A percentile compares a stretch with the other conserved stretches of the same genome.
These are phyloP conservation scores for Cadophora sp. DNA, from an alignment of 2,329 filamentous ascomycete species.

Conservation along the genomic window DNA sequence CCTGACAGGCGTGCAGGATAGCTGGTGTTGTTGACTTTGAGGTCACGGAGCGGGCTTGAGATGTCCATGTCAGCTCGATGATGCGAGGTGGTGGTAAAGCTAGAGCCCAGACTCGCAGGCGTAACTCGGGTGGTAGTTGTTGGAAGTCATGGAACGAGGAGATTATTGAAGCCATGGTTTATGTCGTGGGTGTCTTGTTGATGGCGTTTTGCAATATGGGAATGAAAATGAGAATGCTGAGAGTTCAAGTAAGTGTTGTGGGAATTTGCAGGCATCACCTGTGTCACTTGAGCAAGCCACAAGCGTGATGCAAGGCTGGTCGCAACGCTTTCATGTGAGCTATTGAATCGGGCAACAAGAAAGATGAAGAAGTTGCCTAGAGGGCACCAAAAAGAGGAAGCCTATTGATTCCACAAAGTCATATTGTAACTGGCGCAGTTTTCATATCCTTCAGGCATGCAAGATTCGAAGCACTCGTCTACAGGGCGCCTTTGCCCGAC, in stretches of 20 bases:
- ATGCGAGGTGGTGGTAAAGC: constrained; percentile 19
- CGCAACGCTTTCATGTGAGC: constrained; percentile 6
- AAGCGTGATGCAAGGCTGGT: constrained; percentile 13
- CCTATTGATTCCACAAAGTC: too few relatives aligned
- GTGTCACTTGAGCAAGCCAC: constrained; percentile 15
- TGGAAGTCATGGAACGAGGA: constrained; percentile 7
- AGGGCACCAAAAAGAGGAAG: too few relatives aligned
- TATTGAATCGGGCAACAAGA: neutral
- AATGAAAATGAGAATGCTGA: neutral
- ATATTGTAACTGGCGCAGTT: neutral
- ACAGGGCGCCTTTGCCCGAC: neutral
- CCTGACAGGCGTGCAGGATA: constrained; percentile 37
- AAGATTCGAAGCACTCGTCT: neutral
- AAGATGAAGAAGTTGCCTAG: neutral
- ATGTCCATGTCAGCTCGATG: constrained; percentile 19
- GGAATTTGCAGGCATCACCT: constrained; percentile 1
- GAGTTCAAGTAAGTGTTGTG: neutral
- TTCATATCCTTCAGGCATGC: too few relatives aligned
- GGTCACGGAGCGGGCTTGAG: constrained; percentile 15
- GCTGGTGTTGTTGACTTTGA: constrained; percentile 35
- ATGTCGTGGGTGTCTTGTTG: neutral
- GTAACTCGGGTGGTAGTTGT: constrained; percentile 19
- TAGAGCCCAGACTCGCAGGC: constrained; percentile 6
- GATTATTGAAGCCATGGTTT: neutral
- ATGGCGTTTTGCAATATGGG: neutral